A percentile compares a stretch with the other conserved stretches of the same genome.
These are phyloP conservation scores for Pilobolus umbonatus DNA, from an alignment of 192 early-diverging fungal genomes.

Conservation along the genomic window DNA sequence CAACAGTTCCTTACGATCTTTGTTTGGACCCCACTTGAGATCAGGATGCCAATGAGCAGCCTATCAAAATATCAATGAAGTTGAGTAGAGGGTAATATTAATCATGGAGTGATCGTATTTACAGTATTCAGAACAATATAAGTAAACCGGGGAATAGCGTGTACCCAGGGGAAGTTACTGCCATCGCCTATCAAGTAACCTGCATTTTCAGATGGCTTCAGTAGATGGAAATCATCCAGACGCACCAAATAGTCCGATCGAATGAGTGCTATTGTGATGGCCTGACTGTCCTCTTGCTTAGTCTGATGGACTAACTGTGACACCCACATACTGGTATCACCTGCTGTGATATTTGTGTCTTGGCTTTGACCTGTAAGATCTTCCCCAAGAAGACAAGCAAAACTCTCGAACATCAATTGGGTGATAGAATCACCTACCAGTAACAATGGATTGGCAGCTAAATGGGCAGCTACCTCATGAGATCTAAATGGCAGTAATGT, in stretches of 20 bases:
- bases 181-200: conserved; percentile 24
- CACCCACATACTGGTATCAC: conserved; percentile 10
- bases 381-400: conserved; percentile 26
- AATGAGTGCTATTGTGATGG: conserved; percentile 12
- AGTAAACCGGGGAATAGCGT: conserved; percentile 22
- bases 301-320: conserved; percentile 12
- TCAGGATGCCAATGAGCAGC: conserved; percentile 32
- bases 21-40: conserved; percentile 19
- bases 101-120: not conserved
- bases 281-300: not conserved
- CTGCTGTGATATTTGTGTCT: conserved; percentile 17
- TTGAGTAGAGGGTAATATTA: not conserved
- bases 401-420: conserved; percentile 27
- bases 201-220: conserved; percentile 14
- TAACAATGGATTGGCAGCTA: conserved; percentile 27
- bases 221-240: conserved; percentile 22
- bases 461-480: conserved; percentile 17
- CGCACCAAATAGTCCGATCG: conserved; percentile 28
- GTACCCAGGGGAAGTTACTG: conserved; percentile 27
- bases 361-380: not conserved
- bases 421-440: conserved; percentile 37
- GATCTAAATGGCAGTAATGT: conserved; percentile 17
- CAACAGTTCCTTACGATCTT: conserved; percentile 16
- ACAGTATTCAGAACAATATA: conserved; percentile 35
- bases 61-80: not conserved